Base-by-base conservation (phyloP, 73 alveolate genomes). In the Tetrahymena borealis region DNA sequence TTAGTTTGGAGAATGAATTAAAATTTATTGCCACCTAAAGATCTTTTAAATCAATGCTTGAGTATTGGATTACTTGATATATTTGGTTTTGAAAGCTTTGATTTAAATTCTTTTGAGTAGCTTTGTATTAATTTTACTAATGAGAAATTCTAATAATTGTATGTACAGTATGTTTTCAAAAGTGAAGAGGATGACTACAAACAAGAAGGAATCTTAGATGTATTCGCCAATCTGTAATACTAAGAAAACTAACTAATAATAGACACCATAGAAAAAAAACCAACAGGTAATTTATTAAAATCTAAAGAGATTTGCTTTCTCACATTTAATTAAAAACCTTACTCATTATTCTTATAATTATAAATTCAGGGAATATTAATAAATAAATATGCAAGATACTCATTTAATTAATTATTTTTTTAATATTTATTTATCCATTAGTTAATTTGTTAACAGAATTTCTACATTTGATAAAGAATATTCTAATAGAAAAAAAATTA, bases 61-160 rank as follows among this genome's bases (percentile, higher is more conserved):
- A 60, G 78, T 16, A 98, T 98, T 15, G 99, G 99, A 31, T 97
- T 98, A 20, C 92, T 98, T 11, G 99, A 98, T 97, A 98, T 98
- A 24, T 98, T 97, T 93, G 99, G 99, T 13, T 98, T 98, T 95
- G 99, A 98, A 95, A 96, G 97, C 78, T 98, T 98, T 94, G 95
- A 97, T 78, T 98, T 97, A 91, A 98, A 98, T 95, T 96, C 97
- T 90, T 98, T 98, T 94, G 99, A 98, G 91, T 97, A 98, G 93
- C 94, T 98, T 93, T 96, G 99, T 91, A 98, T 98, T 78, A 98
- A 98, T 92, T 98, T 97, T 91, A 98, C 99, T 33, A 98, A 98
- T 94, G 99, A 98, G 93, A 98, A 98, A 94, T 95, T 98, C 33
- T 99, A 98, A 78, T 96, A 98, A 91, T 95, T 98, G 78, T 98